Evolutionary conservation across 495 filamentous ascomycete species (phyloP).

Genomic region (Opeltia flavorubescens): DNA sequence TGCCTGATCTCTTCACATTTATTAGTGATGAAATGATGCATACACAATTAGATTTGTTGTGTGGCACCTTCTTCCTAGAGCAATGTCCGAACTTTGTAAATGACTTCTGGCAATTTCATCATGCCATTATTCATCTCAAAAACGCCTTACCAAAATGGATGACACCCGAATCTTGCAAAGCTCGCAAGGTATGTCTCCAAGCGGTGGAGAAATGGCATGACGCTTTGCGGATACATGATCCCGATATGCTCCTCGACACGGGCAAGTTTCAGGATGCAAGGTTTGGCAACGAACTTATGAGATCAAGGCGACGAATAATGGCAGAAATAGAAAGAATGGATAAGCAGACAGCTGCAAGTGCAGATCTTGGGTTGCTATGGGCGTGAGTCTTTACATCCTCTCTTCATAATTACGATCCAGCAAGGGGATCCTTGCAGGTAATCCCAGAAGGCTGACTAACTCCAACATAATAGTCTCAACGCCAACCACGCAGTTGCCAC

Average conservation of each 20-base stretch:
- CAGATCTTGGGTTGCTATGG: background rate
- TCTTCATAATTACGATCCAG: no score
- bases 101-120: conserved; percentile 2
- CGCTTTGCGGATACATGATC: no score
- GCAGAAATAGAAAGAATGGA: background rate
- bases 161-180: background rate
- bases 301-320: background rate
- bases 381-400: background rate
- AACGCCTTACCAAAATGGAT: background rate
- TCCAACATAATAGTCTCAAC: no score
- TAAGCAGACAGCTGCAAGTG: background rate
- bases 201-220: background rate
- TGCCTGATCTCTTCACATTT: conserved; percentile 1
- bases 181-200: background rate
- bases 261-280: background rate
- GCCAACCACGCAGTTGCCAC: background rate
- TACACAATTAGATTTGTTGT: background rate
- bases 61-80: background rate
- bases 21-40: background rate
- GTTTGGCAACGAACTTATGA: background rate
- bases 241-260: background rate
- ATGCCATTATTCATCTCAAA: background rate
- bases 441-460: background rate
- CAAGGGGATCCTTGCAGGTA: background rate
- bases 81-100: background rate